Percentiles rank a stretch among this genome's conserved stretches.
phyloP scores from a whole-genome alignment of 306 rosid genomes.

The Vicia faba region DNA sequence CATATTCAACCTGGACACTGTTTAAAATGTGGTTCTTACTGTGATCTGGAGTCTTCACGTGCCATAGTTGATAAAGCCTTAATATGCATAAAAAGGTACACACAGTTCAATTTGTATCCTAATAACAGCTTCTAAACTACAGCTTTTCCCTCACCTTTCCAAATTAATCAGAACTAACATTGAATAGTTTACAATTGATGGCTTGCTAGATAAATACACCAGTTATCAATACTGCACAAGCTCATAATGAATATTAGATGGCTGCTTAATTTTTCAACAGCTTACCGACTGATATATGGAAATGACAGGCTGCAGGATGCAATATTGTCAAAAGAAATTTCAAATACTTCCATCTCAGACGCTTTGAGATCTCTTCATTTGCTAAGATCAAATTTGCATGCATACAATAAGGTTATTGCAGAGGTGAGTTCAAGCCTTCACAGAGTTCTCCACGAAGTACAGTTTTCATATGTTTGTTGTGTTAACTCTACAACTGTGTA shows the following conservation, averaged over 20 bases:
- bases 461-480: slow-evolving; percentile 10
- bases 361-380: slow-evolving; percentile 58
- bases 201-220: slow-evolving; percentile 29
- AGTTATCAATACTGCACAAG: slow-evolving; percentile 20
- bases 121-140: slow-evolving; percentile 12
- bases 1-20: slow-evolving; percentile 60
- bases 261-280: slow-evolving; percentile 19
- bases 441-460: not conserved
- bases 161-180: slow-evolving; percentile 26
- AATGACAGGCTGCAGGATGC: slow-evolving; percentile 69
- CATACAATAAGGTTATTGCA: slow-evolving; percentile 70
- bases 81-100: slow-evolving; percentile 55
- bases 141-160: slow-evolving; percentile 32
- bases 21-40: slow-evolving; percentile 68
- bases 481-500: not conserved
- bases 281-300: slow-evolving; percentile 13
- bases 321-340: slow-evolving; percentile 51
- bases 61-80: slow-evolving; percentile 54
- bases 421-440: slow-evolving; percentile 58
- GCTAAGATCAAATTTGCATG: slow-evolving; percentile 69
- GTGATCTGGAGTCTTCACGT: slow-evolving; percentile 60
- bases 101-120: slow-evolving; percentile 25
- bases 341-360: slow-evolving; percentile 48
- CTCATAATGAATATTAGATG: slow-evolving; percentile 20
- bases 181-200: too few species aligned